phyloP scores from a whole-genome alignment of 441 rosid species.

The Rhodomyrtus psidioides region DNA sequence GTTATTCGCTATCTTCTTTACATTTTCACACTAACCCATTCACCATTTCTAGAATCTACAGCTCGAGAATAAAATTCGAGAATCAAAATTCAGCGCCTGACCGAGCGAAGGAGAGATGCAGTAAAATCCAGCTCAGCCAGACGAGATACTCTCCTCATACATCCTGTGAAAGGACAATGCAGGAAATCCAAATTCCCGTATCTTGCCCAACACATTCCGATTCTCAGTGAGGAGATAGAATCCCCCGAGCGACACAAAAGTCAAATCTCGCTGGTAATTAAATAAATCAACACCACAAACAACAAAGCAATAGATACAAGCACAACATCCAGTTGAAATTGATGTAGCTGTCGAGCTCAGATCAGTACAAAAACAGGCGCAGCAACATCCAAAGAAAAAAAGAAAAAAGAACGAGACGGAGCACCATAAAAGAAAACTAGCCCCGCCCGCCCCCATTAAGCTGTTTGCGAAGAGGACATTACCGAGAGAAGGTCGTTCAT shows the following conservation, averaged over 20 bases:
- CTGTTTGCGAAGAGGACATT: neutral
- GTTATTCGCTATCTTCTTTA: neutral
- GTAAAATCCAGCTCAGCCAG: neutral
- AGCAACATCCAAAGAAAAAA: neutral
- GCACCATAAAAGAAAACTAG: neutral
- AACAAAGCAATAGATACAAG: neutral
- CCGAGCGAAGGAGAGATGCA: neutral
- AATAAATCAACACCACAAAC: neutral
- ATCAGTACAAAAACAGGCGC: neutral
- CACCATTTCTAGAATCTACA: neutral
- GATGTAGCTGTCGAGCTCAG: neutral
- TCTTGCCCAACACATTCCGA: neutral
- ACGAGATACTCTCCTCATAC: neutral
- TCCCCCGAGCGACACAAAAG: neutral
- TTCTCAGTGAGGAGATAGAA: neutral
- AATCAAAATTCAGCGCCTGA: neutral
- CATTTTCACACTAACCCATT: neutral
- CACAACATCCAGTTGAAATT: neutral
- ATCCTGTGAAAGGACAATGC: neutral
- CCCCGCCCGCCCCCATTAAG: neutral
- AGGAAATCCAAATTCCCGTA: neutral
- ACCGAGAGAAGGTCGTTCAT: conserved; percentile 94
- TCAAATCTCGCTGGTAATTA: neutral
- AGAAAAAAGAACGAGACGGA: neutral
- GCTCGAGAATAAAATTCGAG: neutral